Conservation (phyloP, 768 basidiomycete species). For the Arthromyces matolae region DNA sequence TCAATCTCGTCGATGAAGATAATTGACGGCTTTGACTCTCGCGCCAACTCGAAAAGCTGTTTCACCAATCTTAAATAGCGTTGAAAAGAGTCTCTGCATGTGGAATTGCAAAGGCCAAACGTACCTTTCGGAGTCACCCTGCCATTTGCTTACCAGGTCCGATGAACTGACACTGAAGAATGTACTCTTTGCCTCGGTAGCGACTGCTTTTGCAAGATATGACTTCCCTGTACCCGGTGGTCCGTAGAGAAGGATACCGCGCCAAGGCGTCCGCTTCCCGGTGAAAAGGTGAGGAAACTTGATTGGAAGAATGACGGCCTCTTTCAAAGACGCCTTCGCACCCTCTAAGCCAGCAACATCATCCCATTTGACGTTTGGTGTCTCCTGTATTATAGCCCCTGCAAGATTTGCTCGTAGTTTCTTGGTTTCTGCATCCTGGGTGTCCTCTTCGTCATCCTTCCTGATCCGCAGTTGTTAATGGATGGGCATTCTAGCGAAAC, state of each 20-base stretch:
- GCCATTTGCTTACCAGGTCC: constrained; percentile 99
- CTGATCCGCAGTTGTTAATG: constrained; percentile 20
- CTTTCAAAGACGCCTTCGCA: constrained; percentile 94
- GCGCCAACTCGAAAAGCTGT: constrained; percentile 93
- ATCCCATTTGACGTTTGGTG: constrained; percentile 96
- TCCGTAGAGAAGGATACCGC: constrained; percentile 92
- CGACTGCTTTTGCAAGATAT: constrained; percentile 96
- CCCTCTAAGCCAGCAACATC: constrained; percentile 96
- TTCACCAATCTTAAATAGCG: constrained; percentile 70
- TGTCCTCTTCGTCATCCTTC: constrained; percentile 59
- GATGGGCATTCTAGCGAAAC: neutral
- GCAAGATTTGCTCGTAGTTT: constrained; percentile 91
- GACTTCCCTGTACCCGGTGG: constrained; percentile 98
- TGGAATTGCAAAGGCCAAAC: constrained; percentile 19
- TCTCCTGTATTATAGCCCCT: constrained; percentile 87
- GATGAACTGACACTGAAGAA: constrained; percentile 96
- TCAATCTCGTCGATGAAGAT: constrained; percentile 99
- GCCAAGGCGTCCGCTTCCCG: constrained; percentile 97
- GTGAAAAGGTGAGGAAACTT: constrained; percentile 99
- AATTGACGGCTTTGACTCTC: constrained; percentile 94
- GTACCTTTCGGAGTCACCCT: constrained; percentile 95
- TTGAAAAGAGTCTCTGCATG: neutral
- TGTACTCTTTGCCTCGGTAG: constrained; percentile 98
- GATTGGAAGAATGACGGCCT: constrained; percentile 98
- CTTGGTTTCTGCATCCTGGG: constrained; percentile 89